phyloP scores from a whole-genome alignment of 768 basidiomycete species.

The Tephrocybe sp. region DNA sequence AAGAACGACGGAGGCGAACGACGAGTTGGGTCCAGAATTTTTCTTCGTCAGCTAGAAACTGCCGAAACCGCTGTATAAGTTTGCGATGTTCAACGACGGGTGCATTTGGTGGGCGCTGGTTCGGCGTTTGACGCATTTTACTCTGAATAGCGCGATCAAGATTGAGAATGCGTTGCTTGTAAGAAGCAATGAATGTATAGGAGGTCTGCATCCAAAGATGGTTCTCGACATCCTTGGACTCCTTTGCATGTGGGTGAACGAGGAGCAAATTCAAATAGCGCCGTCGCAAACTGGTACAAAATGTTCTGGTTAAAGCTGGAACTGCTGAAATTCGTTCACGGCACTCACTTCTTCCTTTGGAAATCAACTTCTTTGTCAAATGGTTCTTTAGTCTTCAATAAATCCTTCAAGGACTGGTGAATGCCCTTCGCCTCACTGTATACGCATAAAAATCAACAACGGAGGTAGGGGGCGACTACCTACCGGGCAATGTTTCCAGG shows the following conservation, averaged over 20 bases:
- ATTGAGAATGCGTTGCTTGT: constrained; percentile 71
- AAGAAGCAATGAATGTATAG: constrained; percentile 78
- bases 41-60: constrained; percentile 88
- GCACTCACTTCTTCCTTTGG: constrained; percentile 78
- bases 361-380: constrained; percentile 88
- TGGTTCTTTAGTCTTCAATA: constrained; percentile 71
- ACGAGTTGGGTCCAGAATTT: constrained; percentile 88
- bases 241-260: constrained; percentile 64
- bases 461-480: constrained; percentile 19
- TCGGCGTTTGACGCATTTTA: constrained; percentile 37
- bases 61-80: constrained; percentile 82
- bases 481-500: constrained; percentile 46
- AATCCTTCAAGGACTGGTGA: constrained; percentile 72
- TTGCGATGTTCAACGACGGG: constrained; percentile 77
- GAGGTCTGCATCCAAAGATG: constrained; percentile 94
- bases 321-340: constrained; percentile 6
- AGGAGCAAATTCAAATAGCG: constrained; percentile 71
- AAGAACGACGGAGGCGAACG: constrained; percentile 70
- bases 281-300: constrained; percentile 64
- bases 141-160: constrained; percentile 60
- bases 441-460: constrained; percentile 14
- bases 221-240: constrained; percentile 78
- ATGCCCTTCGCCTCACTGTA: constrained; percentile 77
- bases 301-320: constrained; percentile 14
- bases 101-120: constrained; percentile 42